phyloP scores from a whole-genome alignment of 306 rosid species.

The Glycine latifolia region DNA sequence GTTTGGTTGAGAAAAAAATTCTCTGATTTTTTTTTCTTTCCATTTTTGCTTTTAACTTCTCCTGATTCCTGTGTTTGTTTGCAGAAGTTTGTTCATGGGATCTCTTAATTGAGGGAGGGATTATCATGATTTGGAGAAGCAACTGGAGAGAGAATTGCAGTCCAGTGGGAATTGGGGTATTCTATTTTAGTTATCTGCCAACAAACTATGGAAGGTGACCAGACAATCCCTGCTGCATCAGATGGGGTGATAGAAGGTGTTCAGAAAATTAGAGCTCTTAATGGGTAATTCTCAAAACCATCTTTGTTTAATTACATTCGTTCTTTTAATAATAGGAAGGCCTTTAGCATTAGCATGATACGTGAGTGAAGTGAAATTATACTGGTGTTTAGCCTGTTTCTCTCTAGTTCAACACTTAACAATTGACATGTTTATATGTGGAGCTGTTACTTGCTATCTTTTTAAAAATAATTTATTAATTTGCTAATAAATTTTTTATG shows the following conservation, averaged over 20 bases:
- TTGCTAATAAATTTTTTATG: neutral
- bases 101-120: slow-evolving; percentile 45
- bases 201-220: slow-evolving; percentile 77
- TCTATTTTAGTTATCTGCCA: slow-evolving; percentile 54
- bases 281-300: slow-evolving; percentile 64
- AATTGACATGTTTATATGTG: slow-evolving; percentile 4
- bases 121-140: slow-evolving; percentile 80
- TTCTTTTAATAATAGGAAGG: slow-evolving; percentile 35
- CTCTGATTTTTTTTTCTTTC: neutral
- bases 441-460: slow-evolving; percentile 22
- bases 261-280: slow-evolving; percentile 67
- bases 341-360: neutral
- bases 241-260: slow-evolving; percentile 58
- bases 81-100: slow-evolving; percentile 46
- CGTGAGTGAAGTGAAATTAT: no score
- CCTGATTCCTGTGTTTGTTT: slow-evolving; percentile 33
- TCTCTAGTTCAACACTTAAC: neutral
- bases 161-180: slow-evolving; percentile 59
- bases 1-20: slow-evolving; percentile 7
- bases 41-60: neutral
- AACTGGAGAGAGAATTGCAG: slow-evolving; percentile 53
- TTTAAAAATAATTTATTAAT: neutral
- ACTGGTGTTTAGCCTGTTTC: no score
- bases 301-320: slow-evolving; percentile 27
- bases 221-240: slow-evolving; percentile 47